Conservation (phyloP, 495 filamentous ascomycete species). For the Hyaloscypha finlandica region DNA sequence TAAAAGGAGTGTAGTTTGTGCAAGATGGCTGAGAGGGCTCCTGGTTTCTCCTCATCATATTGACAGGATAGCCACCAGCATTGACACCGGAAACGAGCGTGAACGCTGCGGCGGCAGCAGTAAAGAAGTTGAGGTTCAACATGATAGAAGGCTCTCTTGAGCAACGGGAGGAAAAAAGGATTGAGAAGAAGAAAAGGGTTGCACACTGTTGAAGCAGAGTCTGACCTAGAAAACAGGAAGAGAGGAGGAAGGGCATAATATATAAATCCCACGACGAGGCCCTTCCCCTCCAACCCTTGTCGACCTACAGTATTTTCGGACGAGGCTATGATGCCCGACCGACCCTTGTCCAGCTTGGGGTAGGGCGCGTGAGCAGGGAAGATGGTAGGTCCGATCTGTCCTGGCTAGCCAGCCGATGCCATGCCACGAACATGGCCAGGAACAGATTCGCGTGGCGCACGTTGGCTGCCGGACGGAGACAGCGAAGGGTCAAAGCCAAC, state of each 20-base stretch:
- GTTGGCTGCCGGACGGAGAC: too few species aligned
- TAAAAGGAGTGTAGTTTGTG: constrained; percentile 47
- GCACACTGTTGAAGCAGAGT: background rate
- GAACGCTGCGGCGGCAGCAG: constrained; percentile 37
- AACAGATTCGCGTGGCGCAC: background rate
- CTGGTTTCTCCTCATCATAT: constrained; percentile 28
- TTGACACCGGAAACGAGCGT: constrained; percentile 36
- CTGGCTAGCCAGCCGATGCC: background rate
- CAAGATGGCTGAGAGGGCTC: constrained; percentile 42
- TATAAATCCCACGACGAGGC: background rate
- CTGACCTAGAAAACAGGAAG: background rate
- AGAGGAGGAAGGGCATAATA: background rate
- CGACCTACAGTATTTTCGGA: background rate
- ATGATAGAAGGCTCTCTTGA: constrained; percentile 13
- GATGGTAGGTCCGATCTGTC: background rate
- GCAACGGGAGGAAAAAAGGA: background rate
- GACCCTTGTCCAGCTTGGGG: background rate
- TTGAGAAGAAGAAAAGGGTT: background rate
- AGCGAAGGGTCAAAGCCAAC: background rate
- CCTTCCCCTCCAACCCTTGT: background rate
- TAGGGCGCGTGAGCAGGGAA: background rate
- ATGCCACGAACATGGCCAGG: background rate
- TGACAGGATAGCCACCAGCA: constrained; percentile 31
- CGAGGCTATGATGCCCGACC: background rate
- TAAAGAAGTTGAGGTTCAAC: constrained; percentile 31